phyloP scores from a whole-genome alignment of 345 rosid species.

The Pugionium cornutum region DNA sequence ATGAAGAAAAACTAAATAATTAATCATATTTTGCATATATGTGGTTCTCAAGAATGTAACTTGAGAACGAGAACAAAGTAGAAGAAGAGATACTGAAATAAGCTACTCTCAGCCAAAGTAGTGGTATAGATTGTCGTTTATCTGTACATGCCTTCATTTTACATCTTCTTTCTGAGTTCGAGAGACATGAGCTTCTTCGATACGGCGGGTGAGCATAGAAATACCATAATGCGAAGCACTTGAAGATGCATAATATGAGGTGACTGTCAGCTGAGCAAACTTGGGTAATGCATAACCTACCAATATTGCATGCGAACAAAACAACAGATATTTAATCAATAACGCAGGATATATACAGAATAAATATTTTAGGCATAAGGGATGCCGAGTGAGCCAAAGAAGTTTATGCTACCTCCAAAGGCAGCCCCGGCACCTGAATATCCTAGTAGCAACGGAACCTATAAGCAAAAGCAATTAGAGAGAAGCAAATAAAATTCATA shows the following conservation, averaged over 20 bases:
- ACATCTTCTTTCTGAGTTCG: slow-evolving; percentile 48
- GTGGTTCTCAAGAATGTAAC: slow-evolving; percentile 24
- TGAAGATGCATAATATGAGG: slow-evolving; percentile 88
- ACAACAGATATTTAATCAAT: not conserved
- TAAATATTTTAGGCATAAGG: not conserved
- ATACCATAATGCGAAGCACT: slow-evolving; percentile 92
- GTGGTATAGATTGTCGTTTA: slow-evolving; percentile 15
- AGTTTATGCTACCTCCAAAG: slow-evolving; percentile 70
- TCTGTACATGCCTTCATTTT: slow-evolving; percentile 42
- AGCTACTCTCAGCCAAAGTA: slow-evolving; percentile 11
- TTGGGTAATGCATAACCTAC: slow-evolving; percentile 79
- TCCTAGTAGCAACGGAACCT: slow-evolving; percentile 76
- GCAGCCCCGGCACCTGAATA: slow-evolving; percentile 80
- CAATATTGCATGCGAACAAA: slow-evolving; percentile 19
- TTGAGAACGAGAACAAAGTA: not conserved
- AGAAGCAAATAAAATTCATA: slow-evolving; percentile 18
- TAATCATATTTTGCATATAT: slow-evolving; percentile 22
- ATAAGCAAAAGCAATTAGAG: slow-evolving; percentile 31
- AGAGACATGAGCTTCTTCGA: slow-evolving; percentile 64
- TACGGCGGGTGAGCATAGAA: slow-evolving; percentile 70
- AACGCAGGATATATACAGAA: not conserved
- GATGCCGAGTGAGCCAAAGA: slow-evolving; percentile 2
- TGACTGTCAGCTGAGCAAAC: slow-evolving; percentile 80
- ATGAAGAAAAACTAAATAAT: slow-evolving; percentile 19
- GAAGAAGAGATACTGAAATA: slow-evolving; percentile 12